Conservation (phyloP, 176 grass and related monocot species). For the Musa beccarii region DNA sequence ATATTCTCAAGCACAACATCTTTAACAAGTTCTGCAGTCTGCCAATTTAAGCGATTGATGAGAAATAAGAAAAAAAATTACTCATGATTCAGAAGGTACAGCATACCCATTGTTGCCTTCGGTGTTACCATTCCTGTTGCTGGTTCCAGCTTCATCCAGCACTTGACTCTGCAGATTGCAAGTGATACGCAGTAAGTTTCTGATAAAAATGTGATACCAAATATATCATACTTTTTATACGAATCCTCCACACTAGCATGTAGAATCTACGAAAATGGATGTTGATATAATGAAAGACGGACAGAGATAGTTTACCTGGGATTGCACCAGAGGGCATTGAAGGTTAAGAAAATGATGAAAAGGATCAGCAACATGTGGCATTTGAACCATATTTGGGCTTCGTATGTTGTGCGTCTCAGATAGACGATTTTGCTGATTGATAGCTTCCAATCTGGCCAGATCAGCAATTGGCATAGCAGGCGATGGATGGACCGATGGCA, state of each 20-base stretch:
- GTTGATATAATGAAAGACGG: too few species aligned
- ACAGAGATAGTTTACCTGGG: not conserved
- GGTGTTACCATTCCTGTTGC: not conserved
- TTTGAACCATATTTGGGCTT: not conserved
- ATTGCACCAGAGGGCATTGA: not conserved
- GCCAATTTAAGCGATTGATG: not conserved
- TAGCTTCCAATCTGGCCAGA: not conserved
- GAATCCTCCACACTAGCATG: not conserved
- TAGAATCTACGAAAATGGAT: not conserved
- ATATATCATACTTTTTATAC: not conserved
- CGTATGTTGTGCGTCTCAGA: not conserved
- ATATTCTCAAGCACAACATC: too few species aligned
- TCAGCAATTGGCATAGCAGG: not conserved
- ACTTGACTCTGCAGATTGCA: not conserved
- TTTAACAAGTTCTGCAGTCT: not conserved
- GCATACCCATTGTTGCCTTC: not conserved
- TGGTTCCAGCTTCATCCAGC: not conserved
- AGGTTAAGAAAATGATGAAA: not conserved
- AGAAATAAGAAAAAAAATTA: not conserved
- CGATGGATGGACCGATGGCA: not conserved
- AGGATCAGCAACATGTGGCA: not conserved
- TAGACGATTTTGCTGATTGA: not conserved
- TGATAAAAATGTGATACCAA: not conserved
- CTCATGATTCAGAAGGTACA: not conserved
- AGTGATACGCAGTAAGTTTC: not conserved